Base-by-base conservation (phyloP, 257 asterid species). In the Solanum bulbocastanum region DNA sequence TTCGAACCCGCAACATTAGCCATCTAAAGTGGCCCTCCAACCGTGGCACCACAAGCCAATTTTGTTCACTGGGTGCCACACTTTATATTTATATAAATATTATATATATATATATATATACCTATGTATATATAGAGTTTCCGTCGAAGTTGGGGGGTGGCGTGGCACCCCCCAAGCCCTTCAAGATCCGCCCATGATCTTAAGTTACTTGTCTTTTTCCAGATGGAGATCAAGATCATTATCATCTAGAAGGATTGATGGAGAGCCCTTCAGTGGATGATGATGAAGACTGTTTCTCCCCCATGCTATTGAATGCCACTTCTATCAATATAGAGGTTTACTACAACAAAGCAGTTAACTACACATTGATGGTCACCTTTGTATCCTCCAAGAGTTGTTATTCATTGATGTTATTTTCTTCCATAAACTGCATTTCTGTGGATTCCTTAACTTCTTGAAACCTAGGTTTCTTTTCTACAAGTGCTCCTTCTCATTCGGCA, bases 231-330 rank as follows among this genome's bases (percentile, higher is more conserved):
- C 96, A 86, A 84, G 96, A 94, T 87, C 92, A 90, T 88, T 97
- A 94, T 93, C 93, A 92, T 91, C 91, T 97, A 73, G 99, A 94
- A 91, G 99, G 99, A 90, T 90, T 95, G 85, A 96, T 97, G 98
- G 98, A 96, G 89, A 97, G 99, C 92, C 99, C 99, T 66, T 96
- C 99, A 44, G 97, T 93, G 93, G 99, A 96, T 90, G 99, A 95
- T 42, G 98, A 96, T 73, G 93, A 94, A 66, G 98, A 96, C 91
- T 97, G 99, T 93, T 96, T 96, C 93, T 96, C 99, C 23, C 98
- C 99, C 79, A 95, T 97, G 94, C 93, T 90, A 87, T 88, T 97
- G 86, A 97, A 97, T 92, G 98, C 98, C 36, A 95, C 99, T 87
- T 97, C 98, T 30, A 90, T 97, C 92, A 95, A 96, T 88, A 91